Conservation (phyloP, 1,284 basidiomycete genomes). For the Stereum hirsutum region DNA sequence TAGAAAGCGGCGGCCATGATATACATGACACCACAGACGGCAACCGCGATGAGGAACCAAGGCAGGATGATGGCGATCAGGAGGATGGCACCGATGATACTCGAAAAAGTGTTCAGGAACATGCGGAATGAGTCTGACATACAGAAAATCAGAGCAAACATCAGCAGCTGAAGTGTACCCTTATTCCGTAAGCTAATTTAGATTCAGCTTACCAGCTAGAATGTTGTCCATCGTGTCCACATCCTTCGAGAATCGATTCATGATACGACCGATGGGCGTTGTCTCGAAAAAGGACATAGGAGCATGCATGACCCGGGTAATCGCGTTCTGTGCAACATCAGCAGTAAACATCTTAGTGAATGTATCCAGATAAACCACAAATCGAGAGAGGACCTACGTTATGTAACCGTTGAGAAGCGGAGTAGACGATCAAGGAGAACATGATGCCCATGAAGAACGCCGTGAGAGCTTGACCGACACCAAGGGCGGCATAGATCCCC, state of each 20-base stretch:
- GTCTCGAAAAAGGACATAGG: conserved; percentile 90
- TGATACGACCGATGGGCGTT: conserved; percentile 85
- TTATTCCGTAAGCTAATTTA: conserved; percentile 2
- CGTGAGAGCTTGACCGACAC: conserved; percentile 37
- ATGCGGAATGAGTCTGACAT: conserved; percentile 75
- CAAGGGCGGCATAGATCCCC: conserved; percentile 56
- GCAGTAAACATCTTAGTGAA: conserved; percentile 9
- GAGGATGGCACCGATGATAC: conserved; percentile 69
- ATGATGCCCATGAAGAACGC: conserved; percentile 45
- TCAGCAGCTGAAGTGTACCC: not conserved
- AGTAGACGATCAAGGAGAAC: conserved; percentile 54
- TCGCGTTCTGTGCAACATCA: conserved; percentile 32
- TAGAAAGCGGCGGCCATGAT: conserved; percentile 74
- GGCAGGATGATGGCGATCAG: conserved; percentile 74
- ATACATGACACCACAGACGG: conserved; percentile 48
- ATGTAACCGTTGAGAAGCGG: conserved; percentile 50
- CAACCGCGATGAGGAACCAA: conserved; percentile 77
- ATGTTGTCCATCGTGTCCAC: conserved; percentile 84
- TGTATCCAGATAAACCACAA: not conserved
- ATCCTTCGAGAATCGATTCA: conserved; percentile 80
- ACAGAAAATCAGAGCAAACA: too few species aligned
- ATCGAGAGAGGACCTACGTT: conserved; percentile 12
- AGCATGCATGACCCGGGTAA: conserved; percentile 57
- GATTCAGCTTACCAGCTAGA: conserved; percentile 36
- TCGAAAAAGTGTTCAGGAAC: conserved; percentile 55